Base-by-base conservation (phyloP, 331 rosid species). In the Saraca asoca region DNA sequence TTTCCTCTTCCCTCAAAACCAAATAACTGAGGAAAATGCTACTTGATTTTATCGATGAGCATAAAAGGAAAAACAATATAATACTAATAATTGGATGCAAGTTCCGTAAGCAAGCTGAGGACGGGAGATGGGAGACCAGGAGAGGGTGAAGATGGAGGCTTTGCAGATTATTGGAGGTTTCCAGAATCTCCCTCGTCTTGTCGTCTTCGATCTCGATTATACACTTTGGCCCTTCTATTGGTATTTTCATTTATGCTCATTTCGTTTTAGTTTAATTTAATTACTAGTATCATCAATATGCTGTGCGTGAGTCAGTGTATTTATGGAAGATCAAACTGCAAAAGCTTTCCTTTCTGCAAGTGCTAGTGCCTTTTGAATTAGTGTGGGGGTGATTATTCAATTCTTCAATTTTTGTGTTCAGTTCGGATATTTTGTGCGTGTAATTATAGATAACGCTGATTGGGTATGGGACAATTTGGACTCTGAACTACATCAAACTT, bases 171-270 rank as follows among this genome's bases (percentile, higher is more conserved):
- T 78, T 62, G 71, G 39, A 0, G 71, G 42, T 7, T 68, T 62
- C 45, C 69, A 68, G 43, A 69, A 63, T 8, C 73, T 79, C 11
- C 87, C 81, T 20, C 73, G 66, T 16, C 70, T 79, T 5, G 66
- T 79, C 66, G 84, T 82, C 75, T 78, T 82, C 58, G 84, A 79
- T 65, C 87, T 82, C 72, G 87, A 82, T 61, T 72, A 78, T 51
- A 82, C 83, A 12, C 77, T 78, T 51, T 78, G 87, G 84, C 87
- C 87, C 44, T 72, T 78, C 67, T 79, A 53, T 59, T 79, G 87
- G 83, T 78, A 68, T 31, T 15, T 5, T 72, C 69, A 14, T 31
- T 4, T 48, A 14, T 31, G 14, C 15, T 2, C 31, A 12, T 61
- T 13, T 20, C 14, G 13, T 7, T 61, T 61, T 19, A 8, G 6